phyloP scores from a whole-genome alignment of 768 basidiomycete species.

The Phanerochaete sordida region DNA sequence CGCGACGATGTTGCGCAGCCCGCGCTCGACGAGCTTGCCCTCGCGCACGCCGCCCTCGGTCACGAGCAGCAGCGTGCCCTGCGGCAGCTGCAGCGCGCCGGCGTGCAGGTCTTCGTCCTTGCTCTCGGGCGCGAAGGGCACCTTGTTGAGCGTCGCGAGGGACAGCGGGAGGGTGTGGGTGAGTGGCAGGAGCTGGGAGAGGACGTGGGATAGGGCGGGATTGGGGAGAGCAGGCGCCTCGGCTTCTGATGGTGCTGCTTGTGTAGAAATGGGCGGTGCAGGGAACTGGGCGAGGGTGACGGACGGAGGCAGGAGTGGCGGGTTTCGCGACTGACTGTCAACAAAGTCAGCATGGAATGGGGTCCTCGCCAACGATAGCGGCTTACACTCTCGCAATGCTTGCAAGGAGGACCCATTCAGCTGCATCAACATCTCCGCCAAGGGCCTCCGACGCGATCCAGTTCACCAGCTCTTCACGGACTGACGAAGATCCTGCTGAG shows the following conservation, averaged over 20 bases:
- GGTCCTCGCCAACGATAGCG: background rate
- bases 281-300: slow-evolving; percentile 65
- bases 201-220: slow-evolving; percentile 51
- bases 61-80: slow-evolving; percentile 54
- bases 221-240: background rate
- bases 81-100: slow-evolving; percentile 70
- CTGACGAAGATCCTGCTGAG: slow-evolving; percentile 18
- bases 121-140: slow-evolving; percentile 57
- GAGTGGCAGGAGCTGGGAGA: slow-evolving; percentile 58
- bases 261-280: slow-evolving; percentile 22
- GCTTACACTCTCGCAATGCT: slow-evolving; percentile 63
- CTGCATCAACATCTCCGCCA: slow-evolving; percentile 62
- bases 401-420: slow-evolving; percentile 72
- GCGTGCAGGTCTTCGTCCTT: slow-evolving; percentile 72
- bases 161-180: slow-evolving; percentile 57
- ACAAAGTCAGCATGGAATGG: slow-evolving; percentile 1
- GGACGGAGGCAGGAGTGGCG: slow-evolving; percentile 64
- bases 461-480: slow-evolving; percentile 53
- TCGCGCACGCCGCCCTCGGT: slow-evolving; percentile 68
- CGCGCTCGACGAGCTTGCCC: slow-evolving; percentile 56
- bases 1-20: slow-evolving; percentile 58
- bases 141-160: slow-evolving; percentile 56
- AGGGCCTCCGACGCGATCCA: slow-evolving; percentile 76
- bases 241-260: background rate
- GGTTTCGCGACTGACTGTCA: slow-evolving; percentile 60